Evolutionary conservation across 2,329 filamentous ascomycete genomes (phyloP), one percentile per base, ranked within the genome.

Genomic region (Cercospora zeina): DNA sequence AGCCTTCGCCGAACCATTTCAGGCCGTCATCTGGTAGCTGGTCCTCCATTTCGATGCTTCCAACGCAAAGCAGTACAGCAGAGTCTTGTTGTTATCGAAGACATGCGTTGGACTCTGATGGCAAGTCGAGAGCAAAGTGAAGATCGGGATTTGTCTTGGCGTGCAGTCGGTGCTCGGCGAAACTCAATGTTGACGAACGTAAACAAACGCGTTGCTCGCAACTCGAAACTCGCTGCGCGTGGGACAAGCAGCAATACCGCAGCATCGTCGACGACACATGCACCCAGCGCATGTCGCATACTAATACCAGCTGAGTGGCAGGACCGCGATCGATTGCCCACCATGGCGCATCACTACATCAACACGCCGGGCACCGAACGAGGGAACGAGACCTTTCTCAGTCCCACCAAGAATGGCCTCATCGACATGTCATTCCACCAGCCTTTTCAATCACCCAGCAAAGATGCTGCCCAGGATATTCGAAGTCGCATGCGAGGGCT

Each of bases 381-480:
- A 68, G 91, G 89, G 73, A 91, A 97, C 83, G 87, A 87, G 77
- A 96, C 92, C 68, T 93, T 88, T 76, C 81, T 96, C 65, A 86
- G 79, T 76, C 67, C 67, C 7, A 66, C 56, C 45, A 65, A 67
- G 31, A 81, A 86, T 77, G 72, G 71, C 39, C 67, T 71, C 77
- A 87, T 96, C 72, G 91, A 96, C 70, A 87, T 93, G 69, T 96
- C 91, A 57, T 88, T 92, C 71, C 91, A 96, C 74, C 87, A 90
- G 61, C 95, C 93, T 0, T 96, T 97, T 69, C 86, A 88, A 61
- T 92, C 90, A 31, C 93, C 89, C 24, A 85, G 82, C 30, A 93
- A 90, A 76, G 86, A 88, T 72, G 76, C 73, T 42, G 86, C 87
- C 71, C 90, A 76, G 60, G 71, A 95, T 70, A 79, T 97, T 24